Percentiles rank a stretch among this genome's conserved stretches.
Evolutionary conservation across 2,329 filamentous ascomycete genomes (phyloP).

Genomic region (Talaromyces atroroseus): DNA sequence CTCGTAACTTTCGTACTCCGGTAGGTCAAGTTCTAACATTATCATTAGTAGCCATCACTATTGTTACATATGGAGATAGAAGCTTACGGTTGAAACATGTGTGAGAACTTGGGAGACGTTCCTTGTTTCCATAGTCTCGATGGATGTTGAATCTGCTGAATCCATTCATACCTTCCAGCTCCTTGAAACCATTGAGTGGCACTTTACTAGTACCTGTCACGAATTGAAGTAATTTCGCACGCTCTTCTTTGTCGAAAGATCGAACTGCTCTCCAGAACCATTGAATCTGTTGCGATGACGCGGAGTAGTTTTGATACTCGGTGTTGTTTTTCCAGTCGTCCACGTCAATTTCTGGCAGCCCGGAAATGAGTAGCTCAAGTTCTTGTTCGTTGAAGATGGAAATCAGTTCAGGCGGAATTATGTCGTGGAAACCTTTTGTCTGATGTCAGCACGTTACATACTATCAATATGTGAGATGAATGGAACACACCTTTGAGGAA

Average conservation of each 20-base stretch:
- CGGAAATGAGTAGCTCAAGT: slow-evolving; percentile 91
- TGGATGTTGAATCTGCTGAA: slow-evolving; percentile 98
- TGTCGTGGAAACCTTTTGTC: slow-evolving; percentile 80
- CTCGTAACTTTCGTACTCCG: slow-evolving; percentile 97
- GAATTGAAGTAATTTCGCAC: slow-evolving; percentile 93
- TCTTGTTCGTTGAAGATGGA: slow-evolving; percentile 99
- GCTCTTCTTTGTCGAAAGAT: slow-evolving; percentile 98
- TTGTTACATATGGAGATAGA: slow-evolving; percentile 14
- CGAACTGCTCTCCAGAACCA: slow-evolving; percentile 99
- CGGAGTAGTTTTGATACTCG: slow-evolving; percentile 96
- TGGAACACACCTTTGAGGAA: slow-evolving; percentile 69
- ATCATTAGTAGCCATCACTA: background rate
- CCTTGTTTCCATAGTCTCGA: slow-evolving; percentile 93
- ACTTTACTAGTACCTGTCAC: slow-evolving; percentile 98
- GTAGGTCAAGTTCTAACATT: slow-evolving; percentile 82
- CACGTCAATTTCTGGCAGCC: slow-evolving; percentile 92
- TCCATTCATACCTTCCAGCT: slow-evolving; percentile 98
- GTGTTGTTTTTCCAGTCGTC: slow-evolving; percentile 99
- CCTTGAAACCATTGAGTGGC: slow-evolving; percentile 96
- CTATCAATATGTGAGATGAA: slow-evolving; percentile 18
- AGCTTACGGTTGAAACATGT: slow-evolving; percentile 98
- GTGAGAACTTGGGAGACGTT: slow-evolving; percentile 90
- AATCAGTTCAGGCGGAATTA: slow-evolving; percentile 88
- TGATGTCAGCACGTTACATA: slow-evolving; percentile 24
- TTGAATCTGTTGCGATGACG: slow-evolving; percentile 91